Percentiles rank a stretch among this genome's conserved stretches.
phyloP scores from a whole-genome alignment of 1,284 basidiomycete genomes.

The Entoloma clypeatum region DNA sequence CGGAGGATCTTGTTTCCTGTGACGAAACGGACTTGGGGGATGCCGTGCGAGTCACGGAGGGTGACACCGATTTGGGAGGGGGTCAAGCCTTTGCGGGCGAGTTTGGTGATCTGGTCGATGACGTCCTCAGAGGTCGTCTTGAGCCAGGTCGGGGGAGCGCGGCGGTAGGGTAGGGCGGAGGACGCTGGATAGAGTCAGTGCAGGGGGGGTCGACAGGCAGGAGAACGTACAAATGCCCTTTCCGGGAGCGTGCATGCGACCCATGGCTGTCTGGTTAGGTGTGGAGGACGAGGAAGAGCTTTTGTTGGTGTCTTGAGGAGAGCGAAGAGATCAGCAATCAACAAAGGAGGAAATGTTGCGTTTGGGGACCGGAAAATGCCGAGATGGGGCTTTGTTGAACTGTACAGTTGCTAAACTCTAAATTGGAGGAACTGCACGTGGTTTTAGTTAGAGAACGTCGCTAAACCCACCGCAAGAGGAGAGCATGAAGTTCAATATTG shows the following conservation, averaged over 20 bases:
- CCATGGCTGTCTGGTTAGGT: slow-evolving; percentile 50
- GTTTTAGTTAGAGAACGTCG: neutral
- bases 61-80: slow-evolving; percentile 98
- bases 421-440: slow-evolving; percentile 28
- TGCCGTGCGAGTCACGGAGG: slow-evolving; percentile 97
- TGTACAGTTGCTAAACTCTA: slow-evolving; percentile 44
- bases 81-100: slow-evolving; percentile 96
- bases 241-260: slow-evolving; percentile 97
- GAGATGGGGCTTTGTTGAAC: slow-evolving; percentile 22
- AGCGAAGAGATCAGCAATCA: slow-evolving; percentile 2
- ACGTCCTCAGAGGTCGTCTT: slow-evolving; percentile 96
- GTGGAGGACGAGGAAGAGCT: slow-evolving; percentile 1
- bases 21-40: slow-evolving; percentile 96
- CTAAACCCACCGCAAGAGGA: slow-evolving; percentile 21
- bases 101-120: slow-evolving; percentile 94
- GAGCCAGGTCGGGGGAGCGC: slow-evolving; percentile 93
- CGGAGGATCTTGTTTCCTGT: slow-evolving; percentile 99
- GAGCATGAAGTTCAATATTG: slow-evolving; percentile 95
- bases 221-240: slow-evolving; percentile 88
- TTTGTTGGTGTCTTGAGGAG: slow-evolving; percentile 15
- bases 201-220: neutral
- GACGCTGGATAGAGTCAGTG: slow-evolving; percentile 54
- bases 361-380: slow-evolving; percentile 16
- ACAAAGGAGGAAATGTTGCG: slow-evolving; percentile 14
- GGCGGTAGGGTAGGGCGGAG: slow-evolving; percentile 97